Evolutionary conservation across 495 filamentous ascomycete species (phyloP), one percentile per base, ranked within the genome.

Genomic region (Penicillium parvum): DNA sequence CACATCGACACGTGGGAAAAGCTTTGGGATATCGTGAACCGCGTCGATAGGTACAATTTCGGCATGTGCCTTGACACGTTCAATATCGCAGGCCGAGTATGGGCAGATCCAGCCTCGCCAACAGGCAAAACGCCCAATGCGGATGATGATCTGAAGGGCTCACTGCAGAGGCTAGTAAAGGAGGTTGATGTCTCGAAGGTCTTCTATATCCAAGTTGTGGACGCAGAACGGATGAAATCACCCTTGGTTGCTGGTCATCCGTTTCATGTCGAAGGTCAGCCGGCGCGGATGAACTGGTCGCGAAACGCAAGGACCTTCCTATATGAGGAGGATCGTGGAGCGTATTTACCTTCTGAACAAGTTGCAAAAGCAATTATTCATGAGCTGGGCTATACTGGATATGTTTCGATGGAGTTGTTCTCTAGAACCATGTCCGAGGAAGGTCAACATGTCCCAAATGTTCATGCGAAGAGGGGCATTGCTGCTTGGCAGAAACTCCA

Each of bases 11-110:
- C 69, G 1, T 85, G 83, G 83, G 81, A 88, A 52, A 60, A 64
- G 33, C 69, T 67, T 46, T 89, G 83, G 81, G 72, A 81, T 14
- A 61, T 88, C 3, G 77, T 85, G 4, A 55, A 69, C 40, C 61
- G 59, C 5, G 83, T 88, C 26, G 68, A 86, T 51, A 58, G 83
- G 11, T 70, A 72, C 5, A 88, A 87, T 61, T 85, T 88, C 47
- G 85, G 84, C 7, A 63, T 82, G 43, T 86, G 83, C 61, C 69
- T 88, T 7, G 85, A 88, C 61, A 86, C 82, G 1, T 89, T 84
- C 65, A 85, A 89, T 60, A 86, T 86, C 35, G 78, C 81, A 3
- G 84, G 76, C 0, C 67, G 77, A 20, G 72, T 84, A n/a, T 89
- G 77, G 56, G 84, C 81, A 0, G 83, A 88, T 52, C 82, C 81